Evolutionary conservation across 2,329 filamentous ascomycete species (phyloP).

Genomic region (Moelleriella libera): DNA sequence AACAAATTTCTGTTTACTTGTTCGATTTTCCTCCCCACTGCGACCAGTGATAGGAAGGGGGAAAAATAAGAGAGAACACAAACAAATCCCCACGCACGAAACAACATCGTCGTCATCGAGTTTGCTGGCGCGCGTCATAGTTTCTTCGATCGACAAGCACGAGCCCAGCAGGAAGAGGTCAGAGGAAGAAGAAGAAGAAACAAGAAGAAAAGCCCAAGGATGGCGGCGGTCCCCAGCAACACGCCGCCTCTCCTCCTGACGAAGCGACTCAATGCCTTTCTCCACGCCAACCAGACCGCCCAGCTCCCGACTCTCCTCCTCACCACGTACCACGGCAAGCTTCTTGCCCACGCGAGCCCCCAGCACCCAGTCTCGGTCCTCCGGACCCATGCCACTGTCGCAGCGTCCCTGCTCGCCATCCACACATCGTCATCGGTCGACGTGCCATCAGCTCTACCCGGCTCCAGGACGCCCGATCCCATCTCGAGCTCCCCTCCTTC

Average conservation of each 20-base stretch:
- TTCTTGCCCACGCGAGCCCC: constrained; percentile 46
- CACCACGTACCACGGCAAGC: constrained; percentile 44
- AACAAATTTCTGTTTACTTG: not conserved
- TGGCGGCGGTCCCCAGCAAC: constrained; percentile 9
- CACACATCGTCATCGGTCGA: constrained; percentile 32
- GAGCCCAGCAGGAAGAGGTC: too few species aligned
- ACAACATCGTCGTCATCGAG: too few species aligned
- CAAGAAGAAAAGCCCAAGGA: not conserved
- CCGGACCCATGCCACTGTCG: constrained; percentile 49
- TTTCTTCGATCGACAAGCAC: too few species aligned
- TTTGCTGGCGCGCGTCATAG: too few species aligned
- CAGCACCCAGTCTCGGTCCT: constrained; percentile 37
- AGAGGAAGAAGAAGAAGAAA: not conserved
- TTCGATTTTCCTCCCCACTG: too few species aligned
- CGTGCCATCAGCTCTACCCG: constrained; percentile 27
- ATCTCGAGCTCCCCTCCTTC: constrained; percentile 11
- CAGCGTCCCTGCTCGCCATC: constrained; percentile 45
- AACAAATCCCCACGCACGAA: not conserved
- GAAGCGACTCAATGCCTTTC: constrained; percentile 49
- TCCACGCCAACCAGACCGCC: constrained; percentile 41
- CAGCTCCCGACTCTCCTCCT: constrained; percentile 46
- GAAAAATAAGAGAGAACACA: not conserved
- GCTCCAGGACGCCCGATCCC: constrained; percentile 13
- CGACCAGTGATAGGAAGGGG: not conserved
- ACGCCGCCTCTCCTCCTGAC: constrained; percentile 48